Conservation (phyloP, 2,329 filamentous ascomycete genomes). For the Fusarium verticillioides region DNA sequence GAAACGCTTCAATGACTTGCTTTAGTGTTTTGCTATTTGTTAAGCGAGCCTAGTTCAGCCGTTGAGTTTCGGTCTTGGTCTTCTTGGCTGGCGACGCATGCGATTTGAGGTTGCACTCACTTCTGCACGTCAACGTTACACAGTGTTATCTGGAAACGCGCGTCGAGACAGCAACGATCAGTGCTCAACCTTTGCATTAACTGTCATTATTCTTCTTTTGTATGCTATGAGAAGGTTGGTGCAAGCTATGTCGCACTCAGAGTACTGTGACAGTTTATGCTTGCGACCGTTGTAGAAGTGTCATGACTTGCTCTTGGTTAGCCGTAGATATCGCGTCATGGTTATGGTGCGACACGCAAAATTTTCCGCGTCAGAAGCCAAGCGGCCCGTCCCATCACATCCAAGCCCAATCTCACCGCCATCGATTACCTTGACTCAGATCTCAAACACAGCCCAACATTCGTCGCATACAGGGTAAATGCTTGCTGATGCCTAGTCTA, state of each 20-base stretch:
- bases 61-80: background rate
- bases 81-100: background rate
- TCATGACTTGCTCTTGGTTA: background rate
- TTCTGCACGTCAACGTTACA: constrained; percentile 13
- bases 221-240: background rate
- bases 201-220: background rate
- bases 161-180: background rate
- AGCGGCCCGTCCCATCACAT: constrained; percentile 21
- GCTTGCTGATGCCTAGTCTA: background rate
- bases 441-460: background rate
- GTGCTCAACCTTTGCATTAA: background rate
- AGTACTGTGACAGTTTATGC: background rate
- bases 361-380: constrained; percentile 10
- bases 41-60: constrained; percentile 1
- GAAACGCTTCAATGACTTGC: constrained; percentile 8
- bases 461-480: constrained; percentile 20
- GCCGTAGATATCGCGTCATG: background rate
- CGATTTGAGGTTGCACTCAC: background rate
- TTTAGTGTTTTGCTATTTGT: constrained; percentile 6
- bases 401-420: constrained; percentile 13
- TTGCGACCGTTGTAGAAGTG: background rate
- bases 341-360: background rate
- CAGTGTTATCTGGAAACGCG: constrained; percentile 2
- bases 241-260: background rate
- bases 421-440: background rate